Evolutionary conservation across 257 asterid genomes (phyloP).

Genomic region (Ehretia macrophylla): DNA sequence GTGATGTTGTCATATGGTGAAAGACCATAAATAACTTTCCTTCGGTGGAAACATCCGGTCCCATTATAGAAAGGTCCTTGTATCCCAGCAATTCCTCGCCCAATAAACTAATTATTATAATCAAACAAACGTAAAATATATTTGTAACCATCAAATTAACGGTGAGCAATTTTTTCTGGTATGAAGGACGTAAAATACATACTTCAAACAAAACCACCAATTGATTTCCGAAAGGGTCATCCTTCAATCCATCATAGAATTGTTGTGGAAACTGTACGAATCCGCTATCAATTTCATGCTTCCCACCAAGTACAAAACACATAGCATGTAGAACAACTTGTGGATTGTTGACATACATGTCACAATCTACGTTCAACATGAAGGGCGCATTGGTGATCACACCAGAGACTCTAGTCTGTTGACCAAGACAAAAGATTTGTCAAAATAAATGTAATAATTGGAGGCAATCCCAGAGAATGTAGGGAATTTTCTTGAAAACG

Average conservation of each 20-base stretch:
- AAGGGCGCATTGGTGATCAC: slow-evolving; percentile 41
- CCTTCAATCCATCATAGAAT: slow-evolving; percentile 31
- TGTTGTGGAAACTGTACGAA: slow-evolving; percentile 36
- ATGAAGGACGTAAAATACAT: neutral
- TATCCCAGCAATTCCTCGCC: slow-evolving; percentile 26
- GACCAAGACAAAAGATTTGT: neutral
- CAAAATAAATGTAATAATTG: neutral
- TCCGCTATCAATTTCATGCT: slow-evolving; percentile 22
- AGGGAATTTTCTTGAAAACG: too few relatives aligned
- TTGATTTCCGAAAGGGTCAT: slow-evolving; percentile 40
- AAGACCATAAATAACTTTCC: slow-evolving; percentile 31
- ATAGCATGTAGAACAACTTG: slow-evolving; percentile 31
- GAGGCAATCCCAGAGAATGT: too few relatives aligned
- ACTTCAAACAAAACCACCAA: slow-evolving; percentile 11
- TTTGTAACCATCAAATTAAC: too few relatives aligned
- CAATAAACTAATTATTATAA: slow-evolving; percentile 12
- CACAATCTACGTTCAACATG: slow-evolving; percentile 41
- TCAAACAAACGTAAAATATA: neutral
- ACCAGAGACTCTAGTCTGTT: slow-evolving; percentile 35
- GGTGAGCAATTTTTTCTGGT: too few relatives aligned
- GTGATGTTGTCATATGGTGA: slow-evolving; percentile 13
- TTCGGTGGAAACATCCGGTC: slow-evolving; percentile 36
- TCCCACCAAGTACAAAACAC: slow-evolving; percentile 29
- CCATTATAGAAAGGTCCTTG: slow-evolving; percentile 39
- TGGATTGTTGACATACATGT: slow-evolving; percentile 34